phyloP scores from a whole-genome alignment of 306 rosid genomes.

The Albizia julibrissin region DNA sequence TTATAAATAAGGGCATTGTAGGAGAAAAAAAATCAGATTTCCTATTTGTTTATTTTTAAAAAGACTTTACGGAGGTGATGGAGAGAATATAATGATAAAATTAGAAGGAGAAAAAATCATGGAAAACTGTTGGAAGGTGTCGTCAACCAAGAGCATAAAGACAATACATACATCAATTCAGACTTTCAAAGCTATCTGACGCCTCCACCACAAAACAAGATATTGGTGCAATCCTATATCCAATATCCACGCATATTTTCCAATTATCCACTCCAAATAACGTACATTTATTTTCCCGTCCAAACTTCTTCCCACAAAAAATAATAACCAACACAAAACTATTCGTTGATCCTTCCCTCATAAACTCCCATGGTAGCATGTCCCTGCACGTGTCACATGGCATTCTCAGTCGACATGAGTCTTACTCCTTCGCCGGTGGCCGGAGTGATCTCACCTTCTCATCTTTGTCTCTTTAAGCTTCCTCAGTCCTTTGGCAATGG shows the following conservation, averaged over 20 bases:
- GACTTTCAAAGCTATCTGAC: background rate
- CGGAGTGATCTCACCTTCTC: constrained; percentile 33
- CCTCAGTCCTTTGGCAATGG: constrained; percentile 41
- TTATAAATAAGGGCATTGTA: too few relatives aligned
- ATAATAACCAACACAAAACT: background rate
- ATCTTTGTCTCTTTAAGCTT: constrained; percentile 41
- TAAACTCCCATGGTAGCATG: constrained; percentile 64
- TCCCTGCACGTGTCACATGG: constrained; percentile 61
- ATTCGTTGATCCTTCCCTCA: constrained; percentile 4
- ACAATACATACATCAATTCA: background rate
- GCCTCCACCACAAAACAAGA: constrained; percentile 38
- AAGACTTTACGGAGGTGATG: too few relatives aligned
- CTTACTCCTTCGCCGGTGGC: constrained; percentile 36
- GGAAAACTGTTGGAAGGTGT: background rate
- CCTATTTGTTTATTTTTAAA: too few relatives aligned
- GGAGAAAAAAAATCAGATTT: background rate
- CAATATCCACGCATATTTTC: constrained; percentile 32
- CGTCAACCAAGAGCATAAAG: background rate
- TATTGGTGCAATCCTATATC: constrained; percentile 17
- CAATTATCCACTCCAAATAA: constrained; percentile 29
- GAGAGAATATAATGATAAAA: background rate
- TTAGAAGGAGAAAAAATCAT: background rate
- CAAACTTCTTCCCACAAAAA: constrained; percentile 22
- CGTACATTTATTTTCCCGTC: constrained; percentile 37
- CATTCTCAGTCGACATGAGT: constrained; percentile 54